phyloP scores from a whole-genome alignment of 2,329 filamentous ascomycete genomes.

The Hymenoscyphus scutula region DNA sequence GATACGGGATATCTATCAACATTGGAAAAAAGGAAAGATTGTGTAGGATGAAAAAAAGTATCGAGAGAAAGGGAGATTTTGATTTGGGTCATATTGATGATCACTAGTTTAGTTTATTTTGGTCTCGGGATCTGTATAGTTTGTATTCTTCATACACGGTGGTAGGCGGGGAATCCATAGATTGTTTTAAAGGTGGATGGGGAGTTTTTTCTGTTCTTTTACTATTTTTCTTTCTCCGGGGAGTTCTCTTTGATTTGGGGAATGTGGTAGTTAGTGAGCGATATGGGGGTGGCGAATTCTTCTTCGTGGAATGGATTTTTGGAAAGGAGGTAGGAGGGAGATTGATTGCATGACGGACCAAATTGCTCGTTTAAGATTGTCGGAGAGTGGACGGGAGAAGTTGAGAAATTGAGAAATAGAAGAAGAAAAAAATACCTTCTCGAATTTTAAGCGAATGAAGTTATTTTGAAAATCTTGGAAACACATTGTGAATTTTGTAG shows the following conservation, averaged over 20 bases:
- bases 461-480: neutral
- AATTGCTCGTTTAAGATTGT: neutral
- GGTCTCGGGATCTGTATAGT: slow-evolving; percentile 6
- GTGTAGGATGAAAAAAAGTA: slow-evolving; percentile 5
- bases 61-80: neutral
- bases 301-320: neutral
- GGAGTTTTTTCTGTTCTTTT: neutral
- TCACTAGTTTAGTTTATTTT: neutral
- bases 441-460: neutral
- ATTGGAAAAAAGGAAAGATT: slow-evolving; percentile 4
- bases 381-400: neutral
- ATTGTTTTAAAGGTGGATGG: too few species aligned
- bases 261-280: neutral
- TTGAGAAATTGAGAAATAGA: neutral
- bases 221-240: neutral
- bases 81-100: neutral
- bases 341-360: neutral
- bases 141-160: neutral
- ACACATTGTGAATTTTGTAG: neutral
- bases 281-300: neutral
- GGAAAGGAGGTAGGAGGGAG: too few species aligned
- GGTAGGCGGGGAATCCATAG: too few species aligned
- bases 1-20: neutral
- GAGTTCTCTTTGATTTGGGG: neutral
- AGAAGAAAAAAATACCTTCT: neutral